These are phyloP conservation scores for Seminavis robusta DNA, from an alignment of 108 stramenopile genomes.

Conservation along the genomic window DNA sequence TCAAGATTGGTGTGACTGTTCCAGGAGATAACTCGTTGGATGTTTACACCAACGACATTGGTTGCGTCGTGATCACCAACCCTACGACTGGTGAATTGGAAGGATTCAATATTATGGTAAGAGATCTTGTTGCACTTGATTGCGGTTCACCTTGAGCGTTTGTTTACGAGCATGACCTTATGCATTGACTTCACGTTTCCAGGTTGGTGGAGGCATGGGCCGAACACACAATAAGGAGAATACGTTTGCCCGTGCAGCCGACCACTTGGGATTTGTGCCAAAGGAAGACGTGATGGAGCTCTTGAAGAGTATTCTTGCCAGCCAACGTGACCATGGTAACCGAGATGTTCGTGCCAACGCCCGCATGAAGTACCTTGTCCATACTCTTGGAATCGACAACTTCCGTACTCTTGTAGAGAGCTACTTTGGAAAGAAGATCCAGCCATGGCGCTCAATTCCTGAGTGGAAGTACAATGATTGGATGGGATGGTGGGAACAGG, in stretches of 20 bases:
- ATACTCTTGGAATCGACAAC: conserved; percentile 93
- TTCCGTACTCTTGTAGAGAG: conserved; percentile 91
- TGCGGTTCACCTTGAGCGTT: no score
- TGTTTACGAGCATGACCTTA: no score
- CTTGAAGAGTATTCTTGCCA: conserved; percentile 90
- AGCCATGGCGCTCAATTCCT: conserved; percentile 73
- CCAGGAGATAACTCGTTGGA: conserved; percentile 95
- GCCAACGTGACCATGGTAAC: conserved; percentile 97
- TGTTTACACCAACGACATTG: conserved; percentile 98
- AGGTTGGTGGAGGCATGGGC: conserved; percentile 98
- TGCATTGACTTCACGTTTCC: no score
- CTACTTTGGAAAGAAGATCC: conserved; percentile 87
- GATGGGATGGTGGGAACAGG: conserved; percentile 99
- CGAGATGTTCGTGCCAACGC: conserved; percentile 97
- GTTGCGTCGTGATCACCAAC: conserved; percentile 84
- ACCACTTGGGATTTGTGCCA: conserved; percentile 93
- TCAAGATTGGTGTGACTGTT: conserved; percentile 98
- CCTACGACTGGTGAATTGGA: conserved; percentile 60
- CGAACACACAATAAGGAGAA: conserved; percentile 96
- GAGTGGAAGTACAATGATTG: conserved; percentile 97
- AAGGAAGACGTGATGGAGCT: conserved; percentile 93
- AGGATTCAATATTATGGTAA: conserved; percentile 96
- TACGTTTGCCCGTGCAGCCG: conserved; percentile 96
- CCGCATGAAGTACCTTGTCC: conserved; percentile 98
- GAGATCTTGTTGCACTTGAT: no score